These are phyloP conservation scores for Phytophthora hibernalis DNA, from an alignment of 352 stramenopile genomes.

Conservation along the genomic window DNA sequence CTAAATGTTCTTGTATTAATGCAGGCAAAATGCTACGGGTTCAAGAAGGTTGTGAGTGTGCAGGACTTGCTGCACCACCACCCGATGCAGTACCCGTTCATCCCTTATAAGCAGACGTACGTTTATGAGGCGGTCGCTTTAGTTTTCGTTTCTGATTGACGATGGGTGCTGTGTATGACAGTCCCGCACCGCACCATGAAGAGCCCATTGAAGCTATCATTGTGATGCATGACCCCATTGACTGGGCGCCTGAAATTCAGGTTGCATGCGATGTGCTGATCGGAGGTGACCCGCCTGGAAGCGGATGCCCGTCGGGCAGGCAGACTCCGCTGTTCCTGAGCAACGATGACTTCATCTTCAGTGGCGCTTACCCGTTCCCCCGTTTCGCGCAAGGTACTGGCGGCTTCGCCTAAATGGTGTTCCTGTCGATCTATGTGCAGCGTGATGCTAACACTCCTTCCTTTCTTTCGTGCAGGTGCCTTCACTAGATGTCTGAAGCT, in stretches of 20 bases:
- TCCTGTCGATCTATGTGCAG: too few species aligned
- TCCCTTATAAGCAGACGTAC: conserved; percentile 71
- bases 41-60: conserved; percentile 83
- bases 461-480: conserved; percentile 41
- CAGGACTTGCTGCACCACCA: conserved; percentile 73
- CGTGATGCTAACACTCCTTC: too few species aligned
- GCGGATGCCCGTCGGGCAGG: conserved; percentile 47
- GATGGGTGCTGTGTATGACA: conserved; percentile 16
- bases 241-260: conserved; percentile 91
- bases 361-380: conserved; percentile 79
- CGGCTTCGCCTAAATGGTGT: neutral
- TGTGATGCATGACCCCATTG: conserved; percentile 91
- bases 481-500: conserved; percentile 83
- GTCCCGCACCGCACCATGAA: conserved; percentile 56
- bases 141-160: neutral
- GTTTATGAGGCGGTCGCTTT: neutral
- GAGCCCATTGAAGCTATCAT: conserved; percentile 88
- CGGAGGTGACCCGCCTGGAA: conserved; percentile 79
- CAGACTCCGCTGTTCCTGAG: conserved; percentile 85
- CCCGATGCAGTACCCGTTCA: conserved; percentile 86
- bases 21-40: conserved; percentile 76
- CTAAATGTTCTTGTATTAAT: neutral
- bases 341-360: conserved; percentile 92
- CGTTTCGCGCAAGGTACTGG: conserved; percentile 80
- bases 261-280: conserved; percentile 91